phyloP scores from a whole-genome alignment of 148 eudicot genomes.

The Heliamphora exappendiculata region DNA sequence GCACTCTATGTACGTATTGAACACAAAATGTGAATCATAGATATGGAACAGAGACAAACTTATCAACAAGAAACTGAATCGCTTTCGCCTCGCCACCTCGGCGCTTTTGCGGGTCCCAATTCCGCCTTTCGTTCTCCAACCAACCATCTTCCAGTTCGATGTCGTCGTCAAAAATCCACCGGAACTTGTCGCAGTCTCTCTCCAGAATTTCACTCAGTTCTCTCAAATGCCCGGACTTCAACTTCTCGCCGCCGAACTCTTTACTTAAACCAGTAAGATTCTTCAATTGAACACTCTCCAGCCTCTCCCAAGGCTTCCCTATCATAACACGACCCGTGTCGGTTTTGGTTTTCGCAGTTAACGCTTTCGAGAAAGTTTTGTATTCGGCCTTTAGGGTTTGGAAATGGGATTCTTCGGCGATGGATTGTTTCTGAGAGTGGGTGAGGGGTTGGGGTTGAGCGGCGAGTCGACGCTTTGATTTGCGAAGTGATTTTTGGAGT shows the following conservation, averaged over 20 bases:
- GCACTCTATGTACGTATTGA: too few species aligned
- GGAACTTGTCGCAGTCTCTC: conserved; percentile 46
- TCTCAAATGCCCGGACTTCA: conserved; percentile 55
- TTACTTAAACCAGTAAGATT: conserved; percentile 30
- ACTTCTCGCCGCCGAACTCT: conserved; percentile 29
- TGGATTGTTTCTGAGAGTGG: conserved; percentile 28
- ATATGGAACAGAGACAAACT: conserved; percentile 32
- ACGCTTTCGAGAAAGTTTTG: conserved; percentile 29
- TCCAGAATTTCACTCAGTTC: conserved; percentile 66
- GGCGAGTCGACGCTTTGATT: conserved; percentile 36
- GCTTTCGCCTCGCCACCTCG: conserved; percentile 44
- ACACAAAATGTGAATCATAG: background rate
- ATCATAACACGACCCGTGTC: conserved; percentile 18
- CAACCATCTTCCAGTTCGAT: conserved; percentile 49
- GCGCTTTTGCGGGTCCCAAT: conserved; percentile 23
- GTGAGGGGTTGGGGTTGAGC: conserved; percentile 28
- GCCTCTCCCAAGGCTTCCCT: conserved; percentile 74
- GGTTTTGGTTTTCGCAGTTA: conserved; percentile 11
- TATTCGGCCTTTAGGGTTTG: conserved; percentile 46
- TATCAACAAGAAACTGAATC: conserved; percentile 55
- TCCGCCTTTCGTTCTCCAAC: conserved; percentile 19
- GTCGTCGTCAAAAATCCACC: conserved; percentile 68
- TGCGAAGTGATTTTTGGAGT: conserved; percentile 57
- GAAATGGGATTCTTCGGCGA: conserved; percentile 52
- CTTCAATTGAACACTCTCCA: conserved; percentile 41